Base-by-base conservation (phyloP, 2,329 filamentous ascomycete species). In the Penicillium sp. region DNA sequence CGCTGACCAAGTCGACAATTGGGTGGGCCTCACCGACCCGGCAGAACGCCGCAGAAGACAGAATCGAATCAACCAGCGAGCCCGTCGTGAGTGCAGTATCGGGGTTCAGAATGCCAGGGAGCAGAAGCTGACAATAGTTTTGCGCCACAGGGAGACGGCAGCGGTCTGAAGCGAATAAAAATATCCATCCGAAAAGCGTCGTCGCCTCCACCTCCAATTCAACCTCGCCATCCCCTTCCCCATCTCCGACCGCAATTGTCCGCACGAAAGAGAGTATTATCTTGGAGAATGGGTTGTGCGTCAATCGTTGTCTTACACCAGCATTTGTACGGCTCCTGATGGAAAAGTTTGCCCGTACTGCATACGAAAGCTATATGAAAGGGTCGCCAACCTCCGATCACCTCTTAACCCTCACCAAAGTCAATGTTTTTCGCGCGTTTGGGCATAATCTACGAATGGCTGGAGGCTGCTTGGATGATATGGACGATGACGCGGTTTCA, bases 341-440 rank as follows among this genome's bases (percentile, higher is more conserved):
- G 10, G 29, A 54, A 3, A 41, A 24, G 26, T 66, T 66, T 37
- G 60, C 58, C 32, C 41, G 58, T 23, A 46, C 51, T 3, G 66
- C 66, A 5, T 61, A 58, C 23, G 48, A 60, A 26, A 64, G 64
- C 49, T 69, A 68, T 44, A 51, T 60, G 18, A 49, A 54, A 5
- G 62, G 65, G 7, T 58, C 52, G 46, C 61, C 66, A 9, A 47
- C 63, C 40, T 37, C 63, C 21, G 69, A 72, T 49, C 70, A 71
- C 30, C 58, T 73, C 3, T 52, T 73, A n/a, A 63, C 59, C 1
- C 57, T 73, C 12, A 64, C 65, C 7, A 67, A 68, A 21, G 59
- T 69, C 17, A 73, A 73, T 21, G 68, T 73, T 10, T 71, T 69
- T 51, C 66, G 68, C 5, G 70, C 66, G 5, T 62, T 71, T 32